phyloP scores from a whole-genome alignment of 768 basidiomycete species.

The Pleurotus citrinopileatus region DNA sequence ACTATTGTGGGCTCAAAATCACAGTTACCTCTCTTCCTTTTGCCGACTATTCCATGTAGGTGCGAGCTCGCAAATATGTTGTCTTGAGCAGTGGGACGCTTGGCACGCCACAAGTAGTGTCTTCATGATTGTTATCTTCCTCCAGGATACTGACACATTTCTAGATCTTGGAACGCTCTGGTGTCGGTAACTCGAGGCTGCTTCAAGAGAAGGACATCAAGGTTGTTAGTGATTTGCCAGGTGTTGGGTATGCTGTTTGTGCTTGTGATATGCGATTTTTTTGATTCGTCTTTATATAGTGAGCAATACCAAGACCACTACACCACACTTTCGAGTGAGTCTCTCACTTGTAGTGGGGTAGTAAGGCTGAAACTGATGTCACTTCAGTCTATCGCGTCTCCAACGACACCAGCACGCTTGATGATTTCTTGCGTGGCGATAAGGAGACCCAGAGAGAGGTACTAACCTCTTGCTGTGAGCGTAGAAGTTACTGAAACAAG shows the following conservation, averaged over 20 bases:
- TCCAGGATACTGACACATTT: background rate
- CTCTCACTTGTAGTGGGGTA: background rate
- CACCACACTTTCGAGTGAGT: slow-evolving; percentile 60
- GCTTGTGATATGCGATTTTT: background rate
- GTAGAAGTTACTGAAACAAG: background rate
- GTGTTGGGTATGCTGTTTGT: slow-evolving; percentile 50
- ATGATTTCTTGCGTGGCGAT: slow-evolving; percentile 71
- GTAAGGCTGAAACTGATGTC: slow-evolving; percentile 8
- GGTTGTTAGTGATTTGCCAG: slow-evolving; percentile 66
- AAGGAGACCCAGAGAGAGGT: slow-evolving; percentile 56
- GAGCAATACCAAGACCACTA: slow-evolving; percentile 77
- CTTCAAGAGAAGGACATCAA: slow-evolving; percentile 58
- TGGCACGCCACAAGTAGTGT: slow-evolving; percentile 51
- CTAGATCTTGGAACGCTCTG: slow-evolving; percentile 68
- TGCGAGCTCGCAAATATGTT: slow-evolving; percentile 64
- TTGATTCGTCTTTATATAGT: slow-evolving; percentile 24
- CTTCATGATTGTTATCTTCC: background rate
- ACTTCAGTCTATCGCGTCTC: slow-evolving; percentile 62
- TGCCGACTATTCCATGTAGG: no score
- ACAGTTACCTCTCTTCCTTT: no score
- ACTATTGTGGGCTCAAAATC: slow-evolving; percentile 44
- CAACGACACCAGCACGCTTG: slow-evolving; percentile 58
- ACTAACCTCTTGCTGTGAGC: slow-evolving; percentile 3
- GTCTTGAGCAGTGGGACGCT: slow-evolving; percentile 66
- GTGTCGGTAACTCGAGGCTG: slow-evolving; percentile 54